These are phyloP conservation scores for Aethionema arabicum DNA, from an alignment of 345 rosid species.

Conservation along the genomic window DNA sequence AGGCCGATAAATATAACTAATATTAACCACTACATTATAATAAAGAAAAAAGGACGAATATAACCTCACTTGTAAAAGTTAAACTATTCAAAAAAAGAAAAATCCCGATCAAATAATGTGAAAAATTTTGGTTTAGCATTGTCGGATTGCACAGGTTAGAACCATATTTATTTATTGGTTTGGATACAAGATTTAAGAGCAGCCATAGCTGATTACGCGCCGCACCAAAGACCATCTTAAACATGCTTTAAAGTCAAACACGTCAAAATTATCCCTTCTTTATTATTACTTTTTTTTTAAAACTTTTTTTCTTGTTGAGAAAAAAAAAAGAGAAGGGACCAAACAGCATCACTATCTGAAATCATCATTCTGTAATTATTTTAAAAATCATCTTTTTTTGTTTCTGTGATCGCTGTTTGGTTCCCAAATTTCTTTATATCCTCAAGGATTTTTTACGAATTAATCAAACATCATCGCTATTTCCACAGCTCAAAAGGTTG, in stretches of 20 bases:
- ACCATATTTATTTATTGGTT: too few species aligned
- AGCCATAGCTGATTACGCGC: neutral
- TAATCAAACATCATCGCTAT: neutral
- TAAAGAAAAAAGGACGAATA: too few species aligned
- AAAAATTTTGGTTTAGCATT: too few species aligned
- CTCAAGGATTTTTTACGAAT: neutral
- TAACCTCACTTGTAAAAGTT: too few species aligned
- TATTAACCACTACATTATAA: too few species aligned
- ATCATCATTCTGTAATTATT: conserved; percentile 10
- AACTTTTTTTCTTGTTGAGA: conserved; percentile 1
- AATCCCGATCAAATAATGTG: too few species aligned
- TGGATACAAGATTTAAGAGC: too few species aligned
- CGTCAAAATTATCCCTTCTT: neutral
- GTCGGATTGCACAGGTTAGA: too few species aligned
- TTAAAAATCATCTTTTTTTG: neutral
- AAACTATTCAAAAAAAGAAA: too few species aligned
- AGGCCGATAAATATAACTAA: too few species aligned
- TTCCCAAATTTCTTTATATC: conserved; percentile 28
- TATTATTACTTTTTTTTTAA: neutral
- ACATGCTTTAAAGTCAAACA: conserved; percentile 7
- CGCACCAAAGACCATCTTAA: conserved; percentile 3
- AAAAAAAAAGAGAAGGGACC: conserved; percentile 5
- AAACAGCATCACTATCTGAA: conserved; percentile 29
- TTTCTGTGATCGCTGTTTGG: conserved; percentile 30
- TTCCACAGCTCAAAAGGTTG: conserved; percentile 29